phyloP scores from a whole-genome alignment of 2,329 filamentous ascomycete genomes.

The Chalaropsis thielavioides region DNA sequence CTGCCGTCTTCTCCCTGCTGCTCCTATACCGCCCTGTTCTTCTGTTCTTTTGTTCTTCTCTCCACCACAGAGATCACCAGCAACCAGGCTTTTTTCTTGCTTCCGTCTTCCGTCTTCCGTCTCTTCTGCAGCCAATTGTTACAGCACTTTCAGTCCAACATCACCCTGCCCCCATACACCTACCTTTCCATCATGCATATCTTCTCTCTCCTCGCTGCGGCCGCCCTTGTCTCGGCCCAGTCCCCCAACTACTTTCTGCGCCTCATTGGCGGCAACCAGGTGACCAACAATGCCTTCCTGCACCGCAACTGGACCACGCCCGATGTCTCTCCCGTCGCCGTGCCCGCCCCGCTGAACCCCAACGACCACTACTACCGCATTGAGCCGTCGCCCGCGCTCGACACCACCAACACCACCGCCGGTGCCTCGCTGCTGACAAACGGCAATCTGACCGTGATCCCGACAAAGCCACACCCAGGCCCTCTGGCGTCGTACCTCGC shows the following conservation, averaged over 20 bases:
- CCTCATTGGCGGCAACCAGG: constrained; percentile 14
- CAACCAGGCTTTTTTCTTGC: background rate
- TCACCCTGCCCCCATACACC: background rate
- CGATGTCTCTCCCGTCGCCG: constrained; percentile 10
- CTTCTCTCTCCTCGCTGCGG: background rate
- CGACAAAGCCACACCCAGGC: constrained; percentile 14
- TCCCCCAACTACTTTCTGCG: constrained; percentile 15
- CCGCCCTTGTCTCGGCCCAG: constrained; percentile 9
- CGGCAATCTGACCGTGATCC: constrained; percentile 11
- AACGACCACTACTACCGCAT: constrained; percentile 17
- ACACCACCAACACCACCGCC: background rate
- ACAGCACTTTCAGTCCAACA: background rate
- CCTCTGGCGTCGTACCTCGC: constrained; percentile 8
- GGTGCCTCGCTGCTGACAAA: background rate
- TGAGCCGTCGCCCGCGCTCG: constrained; percentile 8
- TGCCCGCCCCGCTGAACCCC: constrained; percentile 12
- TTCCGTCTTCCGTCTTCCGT: background rate
- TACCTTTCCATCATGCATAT: background rate
- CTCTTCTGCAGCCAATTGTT: background rate
- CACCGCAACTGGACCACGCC: constrained; percentile 15
- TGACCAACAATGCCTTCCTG: constrained; percentile 13
- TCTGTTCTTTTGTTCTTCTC: background rate
- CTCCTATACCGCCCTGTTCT: background rate
- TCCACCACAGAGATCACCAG: background rate
- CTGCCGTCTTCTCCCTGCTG: background rate